Evolutionary conservation across 805 yeast species (phyloP).

Genomic region (Komagataella pseudopastoris): DNA sequence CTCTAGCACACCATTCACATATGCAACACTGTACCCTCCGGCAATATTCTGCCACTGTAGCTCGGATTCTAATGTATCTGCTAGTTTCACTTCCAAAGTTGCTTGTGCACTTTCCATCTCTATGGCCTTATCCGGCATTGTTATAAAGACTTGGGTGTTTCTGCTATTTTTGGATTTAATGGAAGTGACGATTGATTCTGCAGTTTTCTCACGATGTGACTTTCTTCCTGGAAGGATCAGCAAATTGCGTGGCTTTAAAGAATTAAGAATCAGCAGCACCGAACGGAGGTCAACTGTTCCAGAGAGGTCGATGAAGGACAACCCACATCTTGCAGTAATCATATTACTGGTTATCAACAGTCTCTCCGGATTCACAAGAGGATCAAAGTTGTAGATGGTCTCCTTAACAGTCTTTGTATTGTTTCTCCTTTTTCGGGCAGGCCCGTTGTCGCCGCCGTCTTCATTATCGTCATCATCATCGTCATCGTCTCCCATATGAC

Average conservation of each 20-base stretch:
- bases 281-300: conserved; percentile 83
- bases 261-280: conserved; percentile 59
- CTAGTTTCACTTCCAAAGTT: conserved; percentile 50
- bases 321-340: conserved; percentile 51
- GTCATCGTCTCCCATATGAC: conserved; percentile 8
- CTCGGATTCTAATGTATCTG: conserved; percentile 42
- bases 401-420: conserved; percentile 8
- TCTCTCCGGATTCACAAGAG: conserved; percentile 37
- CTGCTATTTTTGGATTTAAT: neutral
- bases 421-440: conserved; percentile 9
- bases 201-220: conserved; percentile 2
- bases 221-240: conserved; percentile 25
- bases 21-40: conserved; percentile 73
- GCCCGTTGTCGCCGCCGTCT: conserved; percentile 14
- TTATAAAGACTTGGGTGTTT: neutral
- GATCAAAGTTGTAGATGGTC: conserved; percentile 24
- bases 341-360: conserved; percentile 19
- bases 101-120: conserved; percentile 37
- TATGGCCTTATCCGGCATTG: neutral
- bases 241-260: conserved; percentile 65
- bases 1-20: conserved; percentile 54
- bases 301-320: conserved; percentile 67
- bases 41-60: conserved; percentile 77
- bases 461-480: conserved; percentile 15
- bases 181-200: neutral